These are phyloP conservation scores for Serendipita indica DNA, from an alignment of 768 basidiomycete species.

Conservation along the genomic window DNA sequence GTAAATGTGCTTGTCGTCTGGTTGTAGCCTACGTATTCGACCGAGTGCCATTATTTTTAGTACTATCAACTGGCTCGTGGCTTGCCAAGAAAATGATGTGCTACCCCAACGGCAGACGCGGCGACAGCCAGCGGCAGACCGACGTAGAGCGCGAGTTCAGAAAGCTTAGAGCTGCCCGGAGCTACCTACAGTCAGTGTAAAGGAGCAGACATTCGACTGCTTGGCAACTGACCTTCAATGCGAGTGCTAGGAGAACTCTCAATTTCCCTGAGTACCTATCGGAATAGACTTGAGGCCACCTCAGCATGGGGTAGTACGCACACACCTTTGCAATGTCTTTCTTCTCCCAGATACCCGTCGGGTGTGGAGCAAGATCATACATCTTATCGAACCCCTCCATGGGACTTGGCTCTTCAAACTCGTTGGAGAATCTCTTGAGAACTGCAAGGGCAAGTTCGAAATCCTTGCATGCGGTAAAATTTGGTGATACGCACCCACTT, in stretches of 20 bases:
- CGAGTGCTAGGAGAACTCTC: not conserved
- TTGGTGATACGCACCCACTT: slow-evolving; percentile 4
- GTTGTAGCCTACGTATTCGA: slow-evolving; percentile 8
- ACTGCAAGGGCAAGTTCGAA: slow-evolving; percentile 42
- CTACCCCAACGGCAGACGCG: not conserved
- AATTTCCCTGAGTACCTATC: not conserved
- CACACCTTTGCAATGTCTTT: slow-evolving; percentile 14
- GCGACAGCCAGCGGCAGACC: not conserved
- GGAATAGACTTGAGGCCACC: not conserved
- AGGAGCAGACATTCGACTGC: not conserved
- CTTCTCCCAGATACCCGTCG: slow-evolving; percentile 12
- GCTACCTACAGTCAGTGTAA: not conserved
- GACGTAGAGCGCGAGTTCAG: slow-evolving; percentile 1
- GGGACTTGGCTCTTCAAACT: slow-evolving; percentile 39
- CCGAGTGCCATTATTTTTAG: not conserved
- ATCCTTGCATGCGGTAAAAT: slow-evolving; percentile 14
- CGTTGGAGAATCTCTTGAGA: slow-evolving; percentile 48
- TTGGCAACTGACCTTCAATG: not conserved
- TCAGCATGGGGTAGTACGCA: not conserved
- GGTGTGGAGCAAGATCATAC: slow-evolving; percentile 13
- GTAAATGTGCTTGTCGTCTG: too few species aligned
- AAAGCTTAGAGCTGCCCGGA: not conserved
- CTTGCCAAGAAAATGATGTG: slow-evolving; percentile 5
- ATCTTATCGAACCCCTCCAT: slow-evolving; percentile 56
- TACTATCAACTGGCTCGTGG: not conserved